Evolutionary conservation across 129 eudicot genomes (phyloP).

Genomic region (Tagetes patula): DNA sequence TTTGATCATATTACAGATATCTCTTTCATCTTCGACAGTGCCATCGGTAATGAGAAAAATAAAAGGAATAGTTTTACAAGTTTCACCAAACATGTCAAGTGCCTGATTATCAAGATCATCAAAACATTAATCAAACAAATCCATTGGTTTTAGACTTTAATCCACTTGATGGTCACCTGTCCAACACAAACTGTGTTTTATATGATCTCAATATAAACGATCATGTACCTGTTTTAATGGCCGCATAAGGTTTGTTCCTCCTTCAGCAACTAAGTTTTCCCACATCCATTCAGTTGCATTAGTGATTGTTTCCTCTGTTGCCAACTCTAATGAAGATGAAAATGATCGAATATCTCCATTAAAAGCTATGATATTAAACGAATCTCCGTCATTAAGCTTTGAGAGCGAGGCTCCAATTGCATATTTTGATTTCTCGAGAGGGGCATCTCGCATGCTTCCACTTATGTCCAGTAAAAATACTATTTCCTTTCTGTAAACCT

Average conservation of each 20-base stretch:
- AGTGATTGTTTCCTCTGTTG: constrained; percentile 57
- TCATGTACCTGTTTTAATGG: constrained; percentile 65
- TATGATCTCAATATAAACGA: neutral
- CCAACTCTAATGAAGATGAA: constrained; percentile 59
- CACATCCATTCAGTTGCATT: constrained; percentile 71
- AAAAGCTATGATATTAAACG: constrained; percentile 76
- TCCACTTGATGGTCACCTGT: too few species aligned
- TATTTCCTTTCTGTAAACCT: constrained; percentile 69
- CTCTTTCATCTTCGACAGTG: constrained; percentile 76
- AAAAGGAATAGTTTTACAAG: constrained; percentile 44
- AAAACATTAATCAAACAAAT: neutral
- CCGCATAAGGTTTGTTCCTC: constrained; percentile 63
- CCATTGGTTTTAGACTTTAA: neutral
- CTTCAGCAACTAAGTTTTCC: constrained; percentile 48
- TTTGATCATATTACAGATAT: constrained; percentile 57
- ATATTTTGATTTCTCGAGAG: constrained; percentile 57
- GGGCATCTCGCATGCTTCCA: constrained; percentile 75
- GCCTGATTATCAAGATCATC: constrained; percentile 47
- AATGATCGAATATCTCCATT: constrained; percentile 40
- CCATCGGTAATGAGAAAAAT: constrained; percentile 83
- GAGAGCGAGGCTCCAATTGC: constrained; percentile 55
- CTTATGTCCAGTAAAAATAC: constrained; percentile 75
- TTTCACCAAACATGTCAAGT: constrained; percentile 58
- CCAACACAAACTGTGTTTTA: neutral
- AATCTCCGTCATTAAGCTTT: constrained; percentile 55